phyloP scores from a whole-genome alignment of 768 basidiomycete genomes.

The Podaxis carcinomalis region DNA sequence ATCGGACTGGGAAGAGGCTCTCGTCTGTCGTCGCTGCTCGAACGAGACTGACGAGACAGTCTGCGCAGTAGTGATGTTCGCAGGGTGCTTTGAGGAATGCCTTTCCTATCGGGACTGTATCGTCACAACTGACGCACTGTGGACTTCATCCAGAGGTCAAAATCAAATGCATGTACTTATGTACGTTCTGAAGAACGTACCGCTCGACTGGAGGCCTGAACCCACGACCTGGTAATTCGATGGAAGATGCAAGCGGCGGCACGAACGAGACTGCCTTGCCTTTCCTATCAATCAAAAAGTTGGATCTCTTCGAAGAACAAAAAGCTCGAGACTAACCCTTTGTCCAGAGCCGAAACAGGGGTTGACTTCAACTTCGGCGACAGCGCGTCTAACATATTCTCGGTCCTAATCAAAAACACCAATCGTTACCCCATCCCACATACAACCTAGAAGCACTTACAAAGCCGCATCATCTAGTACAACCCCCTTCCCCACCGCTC shows the following conservation, averaged over 20 bases:
- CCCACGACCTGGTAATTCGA: background rate
- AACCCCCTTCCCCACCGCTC: slow-evolving; percentile 13
- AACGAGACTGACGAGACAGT: slow-evolving; percentile 16
- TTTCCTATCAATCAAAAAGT: background rate
- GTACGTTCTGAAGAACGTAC: background rate
- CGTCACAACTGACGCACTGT: slow-evolving; percentile 17
- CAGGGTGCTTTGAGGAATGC: slow-evolving; percentile 12
- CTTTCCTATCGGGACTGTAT: slow-evolving; percentile 4
- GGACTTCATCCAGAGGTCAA: background rate
- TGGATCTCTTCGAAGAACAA: background rate
- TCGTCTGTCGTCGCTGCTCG: slow-evolving; percentile 18
- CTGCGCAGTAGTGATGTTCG: slow-evolving; percentile 17
- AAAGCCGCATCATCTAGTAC: background rate
- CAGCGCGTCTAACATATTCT: background rate
- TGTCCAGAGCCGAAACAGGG: background rate
- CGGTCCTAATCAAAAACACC: background rate
- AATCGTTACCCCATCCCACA: background rate
- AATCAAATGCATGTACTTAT: background rate
- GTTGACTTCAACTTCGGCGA: slow-evolving; percentile 4
- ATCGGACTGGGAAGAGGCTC: slow-evolving; percentile 18
- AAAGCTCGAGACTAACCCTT: background rate
- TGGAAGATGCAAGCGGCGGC: background rate
- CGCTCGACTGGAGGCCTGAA: background rate
- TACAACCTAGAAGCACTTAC: background rate
- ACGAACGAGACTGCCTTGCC: background rate